Evolutionary conservation across 352 stramenopile genomes (phyloP), one percentile per base, ranked within the genome.

Genomic region (Blastocystis sp.): DNA sequence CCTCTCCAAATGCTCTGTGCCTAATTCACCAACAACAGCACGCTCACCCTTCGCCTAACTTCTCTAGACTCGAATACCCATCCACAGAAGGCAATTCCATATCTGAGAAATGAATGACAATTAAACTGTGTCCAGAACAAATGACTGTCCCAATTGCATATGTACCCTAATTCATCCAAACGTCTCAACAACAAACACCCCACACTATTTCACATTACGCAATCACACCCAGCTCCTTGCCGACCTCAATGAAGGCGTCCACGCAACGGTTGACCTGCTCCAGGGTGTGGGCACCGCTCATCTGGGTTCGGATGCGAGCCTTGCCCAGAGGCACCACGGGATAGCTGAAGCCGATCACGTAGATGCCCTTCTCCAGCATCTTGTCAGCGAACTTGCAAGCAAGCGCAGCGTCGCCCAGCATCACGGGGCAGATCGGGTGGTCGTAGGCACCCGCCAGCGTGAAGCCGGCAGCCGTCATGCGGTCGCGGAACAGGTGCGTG

Each of bases 301-400:
- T 91, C 90, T 97, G 94, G 11, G 96, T 94, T 38, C 94, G 92
- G 78, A 97, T 97, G 62, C 94, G 93, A 34, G 94, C 94, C 77
- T 96, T 91, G 88, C 93, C 94, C 90, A 95, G 95, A 7, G 94
- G 94, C 34, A 97, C 94, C 65, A 97, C 94, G 70, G 94, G 94
- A 89, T 95, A 97, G 89, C 93, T 97, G 89, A 97, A 97, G 62
- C 94, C 94, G 76, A 97, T 96, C 66, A 97, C 94, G 91, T 97
- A 97, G 71, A 97, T 96, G 57, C 94, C 94, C 54, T 93, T 90
- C 89, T 96, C 90, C 54, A 97, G 93, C 93, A 97, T 95, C 68
- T 95, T 92, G 77, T 97, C 94, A 7, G 94, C 93, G 59, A 97
- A 89, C 42, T 95, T 91, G 60, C 92, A 92, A n/a, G 94, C 94